Conservation (phyloP, 2,329 filamentous ascomycete species). For the Aspergillus quadricinctus region DNA sequence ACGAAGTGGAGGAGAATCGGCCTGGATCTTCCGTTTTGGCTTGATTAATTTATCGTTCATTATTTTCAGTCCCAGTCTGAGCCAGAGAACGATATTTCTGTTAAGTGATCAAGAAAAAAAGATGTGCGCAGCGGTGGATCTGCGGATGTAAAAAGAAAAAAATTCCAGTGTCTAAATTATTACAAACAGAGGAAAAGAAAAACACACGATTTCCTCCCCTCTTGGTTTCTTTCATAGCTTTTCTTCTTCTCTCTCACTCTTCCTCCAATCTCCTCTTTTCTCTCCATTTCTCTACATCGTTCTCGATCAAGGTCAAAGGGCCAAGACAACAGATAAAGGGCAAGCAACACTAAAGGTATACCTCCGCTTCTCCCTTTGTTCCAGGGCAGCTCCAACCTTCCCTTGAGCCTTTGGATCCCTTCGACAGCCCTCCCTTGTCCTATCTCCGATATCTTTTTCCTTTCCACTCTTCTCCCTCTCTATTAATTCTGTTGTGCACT, state of each 20-base stretch:
- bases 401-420: neutral
- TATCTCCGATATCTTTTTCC: neutral
- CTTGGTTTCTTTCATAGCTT: conserved; percentile 18
- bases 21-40: neutral
- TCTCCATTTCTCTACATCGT: neutral
- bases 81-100: conserved; percentile 1
- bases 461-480: conserved; percentile 3
- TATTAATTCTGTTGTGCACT: neutral
- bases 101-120: conserved; percentile 3
- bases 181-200: conserved; percentile 37
- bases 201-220: conserved; percentile 22
- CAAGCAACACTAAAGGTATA: neutral
- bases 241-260: conserved; percentile 1
- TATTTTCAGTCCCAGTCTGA: conserved; percentile 1
- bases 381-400: neutral
- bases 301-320: neutral
- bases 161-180: conserved; percentile 20
- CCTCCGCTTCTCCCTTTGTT: neutral
- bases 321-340: neutral
- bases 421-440: neutral
- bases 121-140: conserved; percentile 23
- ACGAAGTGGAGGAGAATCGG: neutral
- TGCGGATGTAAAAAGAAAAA: conserved; percentile 21
- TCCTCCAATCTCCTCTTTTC: neutral
- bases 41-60: conserved; percentile 1